Evolutionary conservation across 805 yeast species (phyloP), one percentile per base, ranked within the genome.

Genomic region (Starmerella etchellsii): DNA sequence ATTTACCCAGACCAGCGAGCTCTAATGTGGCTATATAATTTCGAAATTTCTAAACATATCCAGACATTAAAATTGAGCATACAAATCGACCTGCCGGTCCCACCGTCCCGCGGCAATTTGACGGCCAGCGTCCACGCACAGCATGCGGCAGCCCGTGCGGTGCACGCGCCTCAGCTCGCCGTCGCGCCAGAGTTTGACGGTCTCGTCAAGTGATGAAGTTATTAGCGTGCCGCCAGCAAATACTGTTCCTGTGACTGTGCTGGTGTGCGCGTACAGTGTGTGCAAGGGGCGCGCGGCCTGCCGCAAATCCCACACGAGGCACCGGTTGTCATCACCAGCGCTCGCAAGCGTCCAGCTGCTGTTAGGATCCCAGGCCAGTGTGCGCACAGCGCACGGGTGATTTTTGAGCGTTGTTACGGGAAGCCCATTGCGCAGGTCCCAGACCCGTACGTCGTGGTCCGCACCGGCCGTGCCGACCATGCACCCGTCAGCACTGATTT

Each of bases 251-350:
- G 91, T 23, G 10, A 42, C 23, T 2, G 40, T 14, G 31, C 31
- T 32, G 2, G 68, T 71, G 59, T 88, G 96, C 0, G 88, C 85
- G 4, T 84, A 76, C 3, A 88, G 71, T 0, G 77, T 62, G 25
- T 58, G 62, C 6, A 54, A 38, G 3, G 56, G 57, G 16, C 67
- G 57, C 6, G 64, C 13, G 3, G 36, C 66, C 41, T 64, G 65
- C 34, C 98, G 66, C 28, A 88, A 39, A 62, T 88, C 98, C 96
- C 96, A 88, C 2, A 87, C 67, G 52, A 80, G 79, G 9, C 84
- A 69, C 2, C 74, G 62, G 24, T 84, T 75, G 60, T 88, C 97
- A 0, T 80, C 88, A 43, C 93, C 76, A 2, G 87, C 96, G 0
- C 88, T 77, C 2, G 85, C 85, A 3, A 84, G 52, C 25, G 27